A percentile compares a stretch with the other conserved stretches of the same genome.
These are phyloP conservation scores for Colletotrichum filicis DNA, from an alignment of 2,329 filamentous ascomycete species.

Conservation along the genomic window DNA sequence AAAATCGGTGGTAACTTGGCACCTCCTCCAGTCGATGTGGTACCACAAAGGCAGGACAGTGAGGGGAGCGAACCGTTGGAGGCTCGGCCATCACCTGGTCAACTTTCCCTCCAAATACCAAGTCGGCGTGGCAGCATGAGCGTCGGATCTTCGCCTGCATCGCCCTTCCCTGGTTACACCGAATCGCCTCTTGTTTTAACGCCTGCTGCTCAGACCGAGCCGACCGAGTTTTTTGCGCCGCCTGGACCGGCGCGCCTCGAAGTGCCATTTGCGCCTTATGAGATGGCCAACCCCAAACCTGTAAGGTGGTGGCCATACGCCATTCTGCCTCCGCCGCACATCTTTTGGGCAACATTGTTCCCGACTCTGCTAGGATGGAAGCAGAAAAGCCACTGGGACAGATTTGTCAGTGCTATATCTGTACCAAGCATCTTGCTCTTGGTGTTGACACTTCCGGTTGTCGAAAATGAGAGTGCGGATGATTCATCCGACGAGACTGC, in stretches of 20 bases:
- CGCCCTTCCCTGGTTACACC: slow-evolving; percentile 76
- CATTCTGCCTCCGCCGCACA: slow-evolving; percentile 76
- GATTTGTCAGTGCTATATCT: slow-evolving; percentile 81
- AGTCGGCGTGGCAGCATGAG: slow-evolving; percentile 55
- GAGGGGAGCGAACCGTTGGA: slow-evolving; percentile 11
- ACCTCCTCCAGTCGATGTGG: slow-evolving; percentile 48
- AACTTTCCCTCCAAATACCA: slow-evolving; percentile 59
- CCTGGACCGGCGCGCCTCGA: slow-evolving; percentile 52
- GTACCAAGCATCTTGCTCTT: slow-evolving; percentile 92
- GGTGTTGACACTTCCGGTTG: slow-evolving; percentile 90
- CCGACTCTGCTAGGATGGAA: slow-evolving; percentile 87
- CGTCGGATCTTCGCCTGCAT: slow-evolving; percentile 59
- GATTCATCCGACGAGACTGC: slow-evolving; percentile 51
- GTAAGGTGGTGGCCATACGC: slow-evolving; percentile 86
- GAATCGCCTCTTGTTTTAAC: slow-evolving; percentile 65
- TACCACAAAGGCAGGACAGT: slow-evolving; percentile 18
- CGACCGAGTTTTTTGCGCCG: slow-evolving; percentile 67
- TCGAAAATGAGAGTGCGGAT: slow-evolving; percentile 75
- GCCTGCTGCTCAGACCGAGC: slow-evolving; percentile 51
- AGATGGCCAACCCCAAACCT: slow-evolving; percentile 52
- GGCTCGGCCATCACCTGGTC: slow-evolving; percentile 16
- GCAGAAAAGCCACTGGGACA: slow-evolving; percentile 87
- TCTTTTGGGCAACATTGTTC: slow-evolving; percentile 81
- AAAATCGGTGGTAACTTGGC: slow-evolving; percentile 54
- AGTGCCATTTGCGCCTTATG: slow-evolving; percentile 59